phyloP scores from a whole-genome alignment of 192 early-diverging fungal species.

The Rhizophlyctis rosea region DNA sequence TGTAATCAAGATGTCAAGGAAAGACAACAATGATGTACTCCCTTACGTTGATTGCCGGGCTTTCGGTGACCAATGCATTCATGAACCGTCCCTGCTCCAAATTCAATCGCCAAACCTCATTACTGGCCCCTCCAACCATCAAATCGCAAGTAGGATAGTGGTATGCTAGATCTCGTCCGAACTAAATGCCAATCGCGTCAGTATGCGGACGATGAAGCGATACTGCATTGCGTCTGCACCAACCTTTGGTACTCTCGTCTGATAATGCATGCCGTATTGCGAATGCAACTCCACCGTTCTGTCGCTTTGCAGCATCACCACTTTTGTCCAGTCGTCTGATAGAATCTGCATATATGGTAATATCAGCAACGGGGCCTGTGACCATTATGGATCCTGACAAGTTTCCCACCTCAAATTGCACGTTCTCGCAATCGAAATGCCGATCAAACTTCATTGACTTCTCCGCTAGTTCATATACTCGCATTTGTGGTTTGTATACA shows the following conservation, averaged over 20 bases:
- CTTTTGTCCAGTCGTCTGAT: conserved; percentile 98
- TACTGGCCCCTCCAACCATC: conserved; percentile 71
- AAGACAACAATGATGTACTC: conserved; percentile 2
- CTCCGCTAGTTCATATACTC: conserved; percentile 88
- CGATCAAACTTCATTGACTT: conserved; percentile 98
- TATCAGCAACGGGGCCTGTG: neutral
- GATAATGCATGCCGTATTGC: conserved; percentile 92
- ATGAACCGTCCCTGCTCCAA: conserved; percentile 91
- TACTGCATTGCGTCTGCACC: conserved; percentile 6
- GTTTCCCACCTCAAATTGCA: conserved; percentile 48
- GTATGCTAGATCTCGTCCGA: conserved; percentile 88
- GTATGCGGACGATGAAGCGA: conserved; percentile 6
- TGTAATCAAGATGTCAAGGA: neutral
- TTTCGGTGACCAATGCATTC: conserved; percentile 72
- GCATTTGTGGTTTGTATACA: conserved; percentile 97
- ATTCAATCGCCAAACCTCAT: conserved; percentile 88
- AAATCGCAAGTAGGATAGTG: conserved; percentile 91
- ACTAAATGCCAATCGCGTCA: conserved; percentile 39
- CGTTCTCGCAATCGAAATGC: conserved; percentile 89
- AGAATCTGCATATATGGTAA: conserved; percentile 49
- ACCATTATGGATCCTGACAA: neutral
- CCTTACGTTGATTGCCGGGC: conserved; percentile 54
- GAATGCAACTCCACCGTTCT: conserved; percentile 90
- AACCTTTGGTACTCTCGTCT: conserved; percentile 86
- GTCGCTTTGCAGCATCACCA: conserved; percentile 86